Percentiles rank a stretch among this genome's conserved stretches.
Conservation (phyloP, 176 grass and related monocot species). For the Panicum miliaceum region DNA sequence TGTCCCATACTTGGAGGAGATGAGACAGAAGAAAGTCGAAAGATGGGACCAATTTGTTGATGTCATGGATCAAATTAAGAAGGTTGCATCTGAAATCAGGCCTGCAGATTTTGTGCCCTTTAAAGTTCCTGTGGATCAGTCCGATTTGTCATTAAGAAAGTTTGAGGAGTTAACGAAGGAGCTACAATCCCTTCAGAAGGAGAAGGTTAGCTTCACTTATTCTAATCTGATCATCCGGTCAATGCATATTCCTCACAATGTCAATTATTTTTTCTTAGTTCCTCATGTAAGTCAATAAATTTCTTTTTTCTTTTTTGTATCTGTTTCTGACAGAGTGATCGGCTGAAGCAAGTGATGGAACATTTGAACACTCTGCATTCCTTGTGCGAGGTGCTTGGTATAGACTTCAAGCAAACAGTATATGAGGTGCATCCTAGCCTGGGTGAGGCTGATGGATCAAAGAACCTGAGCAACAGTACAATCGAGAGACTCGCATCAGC, state of each 20-base stretch:
- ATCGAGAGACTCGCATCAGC: slow-evolving; percentile 60
- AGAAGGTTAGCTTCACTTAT: slow-evolving; percentile 68
- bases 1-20: slow-evolving; percentile 75
- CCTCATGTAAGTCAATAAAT: slow-evolving; percentile 3
- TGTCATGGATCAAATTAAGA: slow-evolving; percentile 79
- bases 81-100: slow-evolving; percentile 71
- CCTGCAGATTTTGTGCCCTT: slow-evolving; percentile 57
- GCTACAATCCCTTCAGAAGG: slow-evolving; percentile 78
- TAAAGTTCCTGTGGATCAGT: slow-evolving; percentile 69
- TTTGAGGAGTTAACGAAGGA: slow-evolving; percentile 78
- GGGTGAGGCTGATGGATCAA: slow-evolving; percentile 70
- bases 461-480: slow-evolving; percentile 74
- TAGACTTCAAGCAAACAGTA: slow-evolving; percentile 75
- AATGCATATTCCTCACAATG: not conserved
- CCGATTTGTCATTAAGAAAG: slow-evolving; percentile 79
- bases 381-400: slow-evolving; percentile 75
- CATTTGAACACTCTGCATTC: slow-evolving; percentile 70
- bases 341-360: slow-evolving; percentile 75
- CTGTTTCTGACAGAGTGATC: slow-evolving; percentile 65
- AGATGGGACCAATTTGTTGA: slow-evolving; percentile 81
- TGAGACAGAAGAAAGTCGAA: slow-evolving; percentile 73
- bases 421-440: slow-evolving; percentile 78
- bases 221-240: slow-evolving; percentile 29
- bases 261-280: not conserved
- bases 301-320: slow-evolving; percentile 22